Base-by-base conservation (phyloP, 192 early-diverging fungal species). In the Backusella luteola region DNA sequence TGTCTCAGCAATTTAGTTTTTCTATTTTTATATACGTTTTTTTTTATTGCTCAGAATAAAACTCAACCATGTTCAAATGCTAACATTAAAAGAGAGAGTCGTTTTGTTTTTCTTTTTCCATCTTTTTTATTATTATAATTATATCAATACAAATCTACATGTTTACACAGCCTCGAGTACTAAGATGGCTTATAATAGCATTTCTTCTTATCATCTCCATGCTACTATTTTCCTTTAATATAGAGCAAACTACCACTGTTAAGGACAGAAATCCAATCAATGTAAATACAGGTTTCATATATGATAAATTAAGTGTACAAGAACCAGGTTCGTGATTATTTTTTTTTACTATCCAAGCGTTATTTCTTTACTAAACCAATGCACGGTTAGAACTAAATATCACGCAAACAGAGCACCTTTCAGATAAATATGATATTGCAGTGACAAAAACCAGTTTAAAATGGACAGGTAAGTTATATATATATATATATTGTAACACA, bases 401-500 rank as follows among this genome's bases (percentile, higher is more conserved):
- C 11, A 35, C 21, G 23, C 21, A 69, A 21, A 41, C 21, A 39
- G 8, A 38, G 5, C 7, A 41, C 68, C 35, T 69, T 23, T 38
- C 36, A 38, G 21, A 35, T 38, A 69, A 39, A 38, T 41, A 69
- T 23, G 68, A 69, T 23, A 69, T 69, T 23, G 68, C 68, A 69
- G n/a, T 69, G n/a, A 41, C 36, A 69, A 35, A 21, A 6, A 4
- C 68, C 3, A 35, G n/a, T 38, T 69, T 69, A 39, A 35, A 69
- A 23, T 69, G 68, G 68, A 69, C 36, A 38, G 68, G 68, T 69
- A 69, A 39, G 11, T 9, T 14, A 66, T 5, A 66, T 0, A 32
- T 17, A 23, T 23, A 6, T 53, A 21, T n/a, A n/a, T n/a, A n/a
- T n/a, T n/a, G n/a, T n/a, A n/a, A 29, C 8, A 14, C 56, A 29